phyloP scores from a whole-genome alignment of 176 grass and related monocot species.

The Luzula sylvatica region DNA sequence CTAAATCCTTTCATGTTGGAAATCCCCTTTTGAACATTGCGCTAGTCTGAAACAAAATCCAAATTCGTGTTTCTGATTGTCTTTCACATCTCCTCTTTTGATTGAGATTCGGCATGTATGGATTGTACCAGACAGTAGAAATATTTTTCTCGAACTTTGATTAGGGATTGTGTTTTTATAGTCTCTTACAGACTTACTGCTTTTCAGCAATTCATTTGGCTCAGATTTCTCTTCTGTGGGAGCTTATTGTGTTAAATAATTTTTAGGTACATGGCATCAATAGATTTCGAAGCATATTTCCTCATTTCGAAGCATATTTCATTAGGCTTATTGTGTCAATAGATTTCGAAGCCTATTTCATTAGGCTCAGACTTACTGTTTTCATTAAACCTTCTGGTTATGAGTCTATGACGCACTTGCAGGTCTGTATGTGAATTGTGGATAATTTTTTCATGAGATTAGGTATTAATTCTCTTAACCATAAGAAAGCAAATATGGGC shows the following conservation, averaged over 20 bases:
- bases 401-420: constrained; percentile 13
- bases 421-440: constrained; percentile 13
- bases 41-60: no score
- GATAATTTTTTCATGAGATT: neutral
- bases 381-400: constrained; percentile 11
- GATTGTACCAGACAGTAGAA: no score
- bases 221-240: neutral
- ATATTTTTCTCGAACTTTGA: no score
- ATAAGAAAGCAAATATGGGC: neutral
- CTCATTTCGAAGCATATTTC: neutral
- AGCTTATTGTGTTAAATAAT: neutral
- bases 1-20: no score
- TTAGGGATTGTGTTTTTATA: no score
- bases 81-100: no score
- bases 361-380: constrained; percentile 4
- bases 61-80: no score
- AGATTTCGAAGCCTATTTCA: no score
- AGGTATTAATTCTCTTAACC: constrained; percentile 15
- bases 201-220: constrained; percentile 8
- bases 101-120: no score
- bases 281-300: constrained; percentile 8
- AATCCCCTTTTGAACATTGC: no score
- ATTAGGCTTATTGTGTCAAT: no score
- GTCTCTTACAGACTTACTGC: no score
- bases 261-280: constrained; percentile 12